Percentiles rank a stretch among this genome's conserved stretches.
These are phyloP conservation scores for Fusarium xylarioides DNA, from an alignment of 2,329 filamentous ascomycete genomes.

Conservation along the genomic window DNA sequence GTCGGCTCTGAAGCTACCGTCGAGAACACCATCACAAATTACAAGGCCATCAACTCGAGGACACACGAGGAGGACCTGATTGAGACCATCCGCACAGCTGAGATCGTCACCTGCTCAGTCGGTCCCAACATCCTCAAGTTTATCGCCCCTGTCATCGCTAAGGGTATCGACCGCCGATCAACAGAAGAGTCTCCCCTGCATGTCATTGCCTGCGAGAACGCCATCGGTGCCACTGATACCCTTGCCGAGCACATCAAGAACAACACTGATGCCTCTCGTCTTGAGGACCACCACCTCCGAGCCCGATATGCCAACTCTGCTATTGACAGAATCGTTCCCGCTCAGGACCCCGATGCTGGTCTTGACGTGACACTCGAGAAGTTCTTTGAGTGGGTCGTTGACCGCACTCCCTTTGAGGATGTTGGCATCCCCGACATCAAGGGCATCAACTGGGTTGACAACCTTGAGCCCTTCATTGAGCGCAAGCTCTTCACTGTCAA, in stretches of 20 bases:
- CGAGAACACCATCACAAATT: conserved; percentile 88
- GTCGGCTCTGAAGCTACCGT: conserved; percentile 85
- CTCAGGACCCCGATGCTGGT: conserved; percentile 81
- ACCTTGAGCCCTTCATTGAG: conserved; percentile 96
- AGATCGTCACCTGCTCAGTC: conserved; percentile 95
- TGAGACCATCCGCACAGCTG: conserved; percentile 85
- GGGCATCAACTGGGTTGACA: conserved; percentile 91
- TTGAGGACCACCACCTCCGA: conserved; percentile 74
- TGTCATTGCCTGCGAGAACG: conserved; percentile 98
- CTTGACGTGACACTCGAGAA: conserved; percentile 96
- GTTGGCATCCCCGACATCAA: conserved; percentile 74
- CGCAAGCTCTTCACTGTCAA: conserved; percentile 99
- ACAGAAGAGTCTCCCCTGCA: conserved; percentile 73
- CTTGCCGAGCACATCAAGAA: conserved; percentile 83
- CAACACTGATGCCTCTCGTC: conserved; percentile 74
- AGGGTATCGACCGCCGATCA: conserved; percentile 86
- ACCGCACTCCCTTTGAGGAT: conserved; percentile 82
- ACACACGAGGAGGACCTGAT: conserved; percentile 82
- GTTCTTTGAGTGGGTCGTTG: conserved; percentile 99
- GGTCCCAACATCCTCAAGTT: conserved; percentile 96
- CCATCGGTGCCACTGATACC: conserved; percentile 91
- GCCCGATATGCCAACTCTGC: conserved; percentile 96
- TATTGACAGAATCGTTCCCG: conserved; percentile 97
- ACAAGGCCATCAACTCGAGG: conserved; percentile 96
- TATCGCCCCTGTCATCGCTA: conserved; percentile 94